A percentile compares a stretch with the other conserved stretches of the same genome.
Evolutionary conservation across 208 protist genomes (phyloP).

Genomic region (Trypanosoma boissoni): DNA sequence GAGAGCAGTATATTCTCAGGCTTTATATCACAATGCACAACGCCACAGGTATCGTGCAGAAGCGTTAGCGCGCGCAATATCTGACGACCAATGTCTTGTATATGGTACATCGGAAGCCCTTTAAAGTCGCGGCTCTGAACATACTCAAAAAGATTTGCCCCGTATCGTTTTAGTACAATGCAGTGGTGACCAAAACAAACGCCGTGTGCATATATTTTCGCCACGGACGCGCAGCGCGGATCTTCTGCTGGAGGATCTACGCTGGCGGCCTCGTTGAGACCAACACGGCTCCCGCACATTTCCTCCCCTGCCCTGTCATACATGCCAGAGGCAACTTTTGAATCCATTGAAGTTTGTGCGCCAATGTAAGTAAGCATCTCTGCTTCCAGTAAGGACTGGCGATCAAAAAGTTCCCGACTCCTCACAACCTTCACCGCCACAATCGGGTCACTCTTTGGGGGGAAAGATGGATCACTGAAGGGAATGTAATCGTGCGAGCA

Average conservation of each 20-base stretch:
- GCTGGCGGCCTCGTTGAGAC: too few species aligned
- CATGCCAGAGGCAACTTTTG: not conserved
- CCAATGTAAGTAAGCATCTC: slow-evolving; percentile 87
- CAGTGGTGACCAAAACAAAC: slow-evolving; percentile 85
- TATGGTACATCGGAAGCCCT: slow-evolving; percentile 81
- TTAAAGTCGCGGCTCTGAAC: slow-evolving; percentile 69
- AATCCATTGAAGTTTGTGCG: slow-evolving; percentile 33
- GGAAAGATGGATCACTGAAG: slow-evolving; percentile 57
- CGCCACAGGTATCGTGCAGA: slow-evolving; percentile 80
- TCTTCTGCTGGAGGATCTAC: slow-evolving; percentile 53
- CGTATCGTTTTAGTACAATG: slow-evolving; percentile 91
- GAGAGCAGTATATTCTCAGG: slow-evolving; percentile 93
- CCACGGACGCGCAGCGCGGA: slow-evolving; percentile 53
- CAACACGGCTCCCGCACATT: too few species aligned
- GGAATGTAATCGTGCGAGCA: slow-evolving; percentile 77
- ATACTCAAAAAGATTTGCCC: slow-evolving; percentile 91
- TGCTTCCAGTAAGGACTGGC: slow-evolving; percentile 78
- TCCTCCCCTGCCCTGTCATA: too few species aligned
- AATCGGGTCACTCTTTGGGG: slow-evolving; percentile 52
- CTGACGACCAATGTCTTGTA: slow-evolving; percentile 84
- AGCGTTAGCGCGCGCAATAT: slow-evolving; percentile 92
- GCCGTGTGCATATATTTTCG: slow-evolving; percentile 71
- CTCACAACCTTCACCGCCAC: slow-evolving; percentile 88
- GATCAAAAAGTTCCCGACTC: slow-evolving; percentile 63
- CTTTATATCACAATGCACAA: slow-evolving; percentile 97